These are phyloP conservation scores for Candida labiduridarum DNA, from an alignment of 1,139 yeast species.

Conservation along the genomic window DNA sequence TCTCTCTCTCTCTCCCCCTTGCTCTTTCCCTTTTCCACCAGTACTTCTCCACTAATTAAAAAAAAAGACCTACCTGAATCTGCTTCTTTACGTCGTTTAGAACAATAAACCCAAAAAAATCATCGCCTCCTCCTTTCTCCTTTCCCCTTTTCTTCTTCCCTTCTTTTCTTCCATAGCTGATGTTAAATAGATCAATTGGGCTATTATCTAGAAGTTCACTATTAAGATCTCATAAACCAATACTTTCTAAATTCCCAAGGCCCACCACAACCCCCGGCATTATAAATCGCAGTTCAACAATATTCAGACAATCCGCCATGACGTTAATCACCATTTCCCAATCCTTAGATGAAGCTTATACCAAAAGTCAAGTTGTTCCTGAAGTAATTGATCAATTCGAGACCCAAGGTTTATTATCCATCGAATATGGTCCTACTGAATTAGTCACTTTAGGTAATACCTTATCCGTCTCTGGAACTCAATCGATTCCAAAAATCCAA, in stretches of 20 bases:
- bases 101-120: no score
- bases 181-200: conserved; percentile 12
- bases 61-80: not conserved
- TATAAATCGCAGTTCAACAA: conserved; percentile 1
- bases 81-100: not conserved
- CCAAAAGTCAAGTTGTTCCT: conserved; percentile 63
- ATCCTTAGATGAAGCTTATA: conserved; percentile 61
- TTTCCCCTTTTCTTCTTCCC: not conserved
- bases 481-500: conserved; percentile 62
- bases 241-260: not conserved
- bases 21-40: no score
- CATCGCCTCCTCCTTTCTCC: not conserved
- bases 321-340: conserved; percentile 60
- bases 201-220: conserved; percentile 8
- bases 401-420: conserved; percentile 49
- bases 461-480: conserved; percentile 65
- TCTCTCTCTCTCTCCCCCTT: no score
- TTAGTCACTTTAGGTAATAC: conserved; percentile 84
- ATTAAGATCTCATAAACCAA: conserved; percentile 1
- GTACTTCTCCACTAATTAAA: not conserved
- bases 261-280: not conserved
- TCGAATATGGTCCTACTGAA: conserved; percentile 51
- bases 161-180: conserved; percentile 7
- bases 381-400: conserved; percentile 56
- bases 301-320: conserved; percentile 15